Percentiles rank a stretch among this genome's conserved stretches.
Conservation (phyloP, 2,329 filamentous ascomycete species). For the Colletotrichum orchidophilum region DNA sequence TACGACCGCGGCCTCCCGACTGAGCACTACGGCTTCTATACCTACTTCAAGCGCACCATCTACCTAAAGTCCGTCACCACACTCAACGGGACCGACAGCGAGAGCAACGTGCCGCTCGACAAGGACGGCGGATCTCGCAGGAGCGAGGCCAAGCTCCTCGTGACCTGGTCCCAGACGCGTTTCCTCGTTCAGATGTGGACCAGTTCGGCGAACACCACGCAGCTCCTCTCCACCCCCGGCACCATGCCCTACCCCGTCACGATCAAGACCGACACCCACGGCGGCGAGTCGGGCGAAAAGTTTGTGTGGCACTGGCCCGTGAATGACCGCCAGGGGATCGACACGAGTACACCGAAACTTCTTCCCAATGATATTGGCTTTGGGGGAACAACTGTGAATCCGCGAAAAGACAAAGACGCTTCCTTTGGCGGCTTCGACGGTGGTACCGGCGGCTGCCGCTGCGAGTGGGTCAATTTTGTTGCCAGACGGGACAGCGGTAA, state of each 20-base stretch:
- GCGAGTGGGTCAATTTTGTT: constrained; percentile 67
- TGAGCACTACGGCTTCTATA: constrained; percentile 95
- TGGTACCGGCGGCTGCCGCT: constrained; percentile 69
- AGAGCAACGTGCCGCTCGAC: constrained; percentile 57
- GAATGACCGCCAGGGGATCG: constrained; percentile 55
- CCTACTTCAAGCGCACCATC: constrained; percentile 87
- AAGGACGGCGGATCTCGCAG: constrained; percentile 63
- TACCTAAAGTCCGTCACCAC: constrained; percentile 73
- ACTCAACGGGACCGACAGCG: constrained; percentile 53
- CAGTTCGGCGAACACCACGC: constrained; percentile 53
- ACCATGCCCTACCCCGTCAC: constrained; percentile 73
- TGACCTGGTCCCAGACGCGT: constrained; percentile 68
- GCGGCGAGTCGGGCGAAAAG: constrained; percentile 63
- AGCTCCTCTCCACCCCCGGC: constrained; percentile 58
- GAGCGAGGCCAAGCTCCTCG: constrained; percentile 62
- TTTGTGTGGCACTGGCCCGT: constrained; percentile 64
- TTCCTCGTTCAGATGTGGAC: constrained; percentile 76
- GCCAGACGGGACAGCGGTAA: constrained; percentile 21
- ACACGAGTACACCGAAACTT: constrained; percentile 52
- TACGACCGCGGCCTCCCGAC: constrained; percentile 83
- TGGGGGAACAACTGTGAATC: constrained; percentile 64
- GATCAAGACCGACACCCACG: constrained; percentile 69
- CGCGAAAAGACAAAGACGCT: constrained; percentile 51
- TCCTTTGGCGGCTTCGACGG: constrained; percentile 70
- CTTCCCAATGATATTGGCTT: constrained; percentile 60